Conservation (phyloP, 805 yeast genomes). For the Wickerhamomyces ciferrii region DNA sequence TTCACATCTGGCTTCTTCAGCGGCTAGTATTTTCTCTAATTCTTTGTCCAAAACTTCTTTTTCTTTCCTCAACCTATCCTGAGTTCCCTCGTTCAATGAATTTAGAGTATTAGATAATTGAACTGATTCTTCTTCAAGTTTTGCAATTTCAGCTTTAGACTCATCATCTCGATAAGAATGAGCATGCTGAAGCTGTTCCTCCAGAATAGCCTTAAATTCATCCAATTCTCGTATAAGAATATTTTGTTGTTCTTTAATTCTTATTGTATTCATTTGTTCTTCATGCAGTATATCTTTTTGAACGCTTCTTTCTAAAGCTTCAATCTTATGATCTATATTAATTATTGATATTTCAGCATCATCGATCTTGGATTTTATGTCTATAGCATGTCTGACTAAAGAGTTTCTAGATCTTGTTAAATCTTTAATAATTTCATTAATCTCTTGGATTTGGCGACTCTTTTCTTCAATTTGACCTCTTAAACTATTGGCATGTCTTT, state of each 20-base stretch:
- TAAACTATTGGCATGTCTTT: conserved; percentile 6
- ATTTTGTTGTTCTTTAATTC: conserved; percentile 25
- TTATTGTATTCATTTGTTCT: conserved; percentile 10
- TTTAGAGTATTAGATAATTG: conserved; percentile 2
- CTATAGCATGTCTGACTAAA: conserved; percentile 1
- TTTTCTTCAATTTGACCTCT: conserved; percentile 6
- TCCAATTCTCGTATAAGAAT: conserved; percentile 24
- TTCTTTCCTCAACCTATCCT: conserved; percentile 1
- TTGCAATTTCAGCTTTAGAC: conserved; percentile 13
- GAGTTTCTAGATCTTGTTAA: conserved; percentile 1
- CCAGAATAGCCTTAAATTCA: conserved; percentile 22
- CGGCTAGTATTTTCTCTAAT: conserved; percentile 14
- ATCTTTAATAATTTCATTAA: conserved; percentile 3
- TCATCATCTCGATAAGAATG: conserved; percentile 19
- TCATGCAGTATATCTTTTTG: conserved; percentile 6
- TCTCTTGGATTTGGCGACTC: conserved; percentile 6
- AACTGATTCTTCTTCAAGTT: conserved; percentile 11
- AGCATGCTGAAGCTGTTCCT: conserved; percentile 26
- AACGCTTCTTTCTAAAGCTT: background rate
- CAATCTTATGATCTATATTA: conserved; percentile 9
- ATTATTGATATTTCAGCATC: conserved; percentile 10
- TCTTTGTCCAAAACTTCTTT: conserved; percentile 10
- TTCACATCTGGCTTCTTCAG: conserved; percentile 25
- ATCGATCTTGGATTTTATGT: conserved; percentile 9
- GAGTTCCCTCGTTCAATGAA: background rate